Evolutionary conservation across 1,284 basidiomycete species (phyloP), one percentile per base, ranked within the genome.

Genomic region (Stygiomarasmius scandens): DNA sequence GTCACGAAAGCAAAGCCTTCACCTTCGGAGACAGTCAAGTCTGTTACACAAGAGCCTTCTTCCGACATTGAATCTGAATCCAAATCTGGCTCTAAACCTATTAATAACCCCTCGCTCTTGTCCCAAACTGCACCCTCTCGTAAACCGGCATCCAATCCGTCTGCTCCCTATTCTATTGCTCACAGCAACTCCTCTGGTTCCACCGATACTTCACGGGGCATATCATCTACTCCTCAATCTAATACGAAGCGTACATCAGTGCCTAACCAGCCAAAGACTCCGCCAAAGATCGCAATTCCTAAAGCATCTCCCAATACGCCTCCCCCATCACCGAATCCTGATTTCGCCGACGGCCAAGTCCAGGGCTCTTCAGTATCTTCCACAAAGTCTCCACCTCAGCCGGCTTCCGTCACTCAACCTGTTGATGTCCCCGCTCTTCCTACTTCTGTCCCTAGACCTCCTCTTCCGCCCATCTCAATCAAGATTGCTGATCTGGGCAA

Each of bases 401-500:
- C 49, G 19, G 69, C 72, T 29, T 70, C 70, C n/a, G 67, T 68
- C 50, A 52, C 53, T 52, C 59, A 61, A 58, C 47, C 61, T 32
- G 41, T 56, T 16, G 54, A 52, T 32, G 60, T 59, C 20, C 60
- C 63, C 20, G 45, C 59, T 20, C 56, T 59, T 16, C 60, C 64
- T 8, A 53, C 61, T n/a, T 59, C 62, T 48, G 58, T 63, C 6
- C 64, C 69, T 50, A 61, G 62, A n/a, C 52, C 62, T 19, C 22
- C 59, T 22, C 65, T 64, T 3, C 75, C 74, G 22, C 81, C 82
- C 1, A 87, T 96, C 66, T 87, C 83, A n/a, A 84, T 96, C 71
- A 96, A 96, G 80, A 95, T 96, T 63, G 93, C 94, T 32, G 93
- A 96, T 70, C 76, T 96, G 46, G 93, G 92, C 25, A 95, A 95